Percentiles rank a stretch among this genome's conserved stretches.
phyloP scores from a whole-genome alignment of 805 yeast species.

The Saccharomycopsis schoenii region DNA sequence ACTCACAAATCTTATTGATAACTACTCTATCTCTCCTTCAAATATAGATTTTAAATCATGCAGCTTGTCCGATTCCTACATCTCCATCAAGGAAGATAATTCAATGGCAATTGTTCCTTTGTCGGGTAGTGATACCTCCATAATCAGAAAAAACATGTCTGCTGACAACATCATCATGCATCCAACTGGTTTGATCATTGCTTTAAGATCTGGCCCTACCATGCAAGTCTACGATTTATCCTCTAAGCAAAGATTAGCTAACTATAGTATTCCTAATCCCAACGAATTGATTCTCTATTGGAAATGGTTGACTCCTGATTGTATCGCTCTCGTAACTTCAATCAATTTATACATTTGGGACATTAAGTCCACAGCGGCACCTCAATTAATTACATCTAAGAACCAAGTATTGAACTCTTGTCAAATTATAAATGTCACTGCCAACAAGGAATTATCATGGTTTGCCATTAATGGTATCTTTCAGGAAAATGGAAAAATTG shows the following conservation, averaged over 20 bases:
- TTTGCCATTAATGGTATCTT: constrained; percentile 91
- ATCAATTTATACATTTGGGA: constrained; percentile 71
- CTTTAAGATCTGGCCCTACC: constrained; percentile 92
- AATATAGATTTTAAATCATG: constrained; percentile 89
- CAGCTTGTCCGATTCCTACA: constrained; percentile 84
- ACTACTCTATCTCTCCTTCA: constrained; percentile 49
- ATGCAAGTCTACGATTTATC: constrained; percentile 91
- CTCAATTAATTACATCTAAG: constrained; percentile 70
- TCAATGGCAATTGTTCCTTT: constrained; percentile 92
- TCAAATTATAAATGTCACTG: constrained; percentile 85
- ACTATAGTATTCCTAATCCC: constrained; percentile 77
- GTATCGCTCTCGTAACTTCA: constrained; percentile 78
- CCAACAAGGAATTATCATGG: constrained; percentile 79
- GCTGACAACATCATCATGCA: constrained; percentile 98
- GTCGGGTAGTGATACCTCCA: constrained; percentile 54
- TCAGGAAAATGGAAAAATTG: constrained; percentile 87
- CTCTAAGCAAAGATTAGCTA: constrained; percentile 80
- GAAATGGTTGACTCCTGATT: constrained; percentile 77
- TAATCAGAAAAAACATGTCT: constrained; percentile 77
- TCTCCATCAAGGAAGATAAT: constrained; percentile 57
- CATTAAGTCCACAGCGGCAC: constrained; percentile 72
- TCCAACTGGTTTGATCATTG: constrained; percentile 79
- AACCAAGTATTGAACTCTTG: constrained; percentile 69
- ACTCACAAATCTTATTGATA: constrained; percentile 61
- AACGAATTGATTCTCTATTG: constrained; percentile 59